Base-by-base conservation (phyloP, 1,139 yeast species). In the Pneumocystis sp. region DNA sequence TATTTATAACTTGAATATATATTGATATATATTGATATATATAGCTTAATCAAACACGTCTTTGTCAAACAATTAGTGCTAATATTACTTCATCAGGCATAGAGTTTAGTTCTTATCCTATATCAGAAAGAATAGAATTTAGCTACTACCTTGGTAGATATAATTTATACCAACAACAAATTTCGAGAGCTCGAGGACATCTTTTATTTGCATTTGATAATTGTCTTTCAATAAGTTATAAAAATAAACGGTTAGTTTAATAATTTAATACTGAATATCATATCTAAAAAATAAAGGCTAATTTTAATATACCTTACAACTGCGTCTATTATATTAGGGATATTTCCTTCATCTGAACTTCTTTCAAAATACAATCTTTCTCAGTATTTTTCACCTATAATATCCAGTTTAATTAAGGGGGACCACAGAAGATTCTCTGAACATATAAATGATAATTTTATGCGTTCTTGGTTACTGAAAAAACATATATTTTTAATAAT, bases 131-230 rank as follows among this genome's bases (percentile, higher is more conserved):
- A 65, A 79, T 87, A 4, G 86, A 84, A 70, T 87, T 85, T 73
- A 76, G 93, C 64, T 88, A 79, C 73, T 82, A 85, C 71, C 77
- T 87, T 61, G 90, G 90, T 0, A 80, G 84, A 65, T 88, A 82
- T 72, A 83, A 85, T 70, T 73, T 87, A 63, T 80, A 83, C 61
- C 81, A 83, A 67, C 85, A 85, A 70, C 68, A 69, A 42, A 77
- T 85, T 42, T 75, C 77, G 15, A 80, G 79, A 64, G 82, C 89
- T 1, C 85, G 79, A 70, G 72, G 75, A 37, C 90, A 88, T 71
- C 77, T 89, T 61, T 70, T 75, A 40, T 86, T 90, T 87, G 84
- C 91, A 67, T 81, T 83, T 65, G 66, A 70, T 3, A 77, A 81
- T 65, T 77, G 85, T 64, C 81, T 81, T 1, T 74, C 1, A 68